A percentile compares a stretch with the other conserved stretches of the same genome.
Conservation (phyloP, 2,329 filamentous ascomycete genomes). For the Gyromitra esculenta region DNA sequence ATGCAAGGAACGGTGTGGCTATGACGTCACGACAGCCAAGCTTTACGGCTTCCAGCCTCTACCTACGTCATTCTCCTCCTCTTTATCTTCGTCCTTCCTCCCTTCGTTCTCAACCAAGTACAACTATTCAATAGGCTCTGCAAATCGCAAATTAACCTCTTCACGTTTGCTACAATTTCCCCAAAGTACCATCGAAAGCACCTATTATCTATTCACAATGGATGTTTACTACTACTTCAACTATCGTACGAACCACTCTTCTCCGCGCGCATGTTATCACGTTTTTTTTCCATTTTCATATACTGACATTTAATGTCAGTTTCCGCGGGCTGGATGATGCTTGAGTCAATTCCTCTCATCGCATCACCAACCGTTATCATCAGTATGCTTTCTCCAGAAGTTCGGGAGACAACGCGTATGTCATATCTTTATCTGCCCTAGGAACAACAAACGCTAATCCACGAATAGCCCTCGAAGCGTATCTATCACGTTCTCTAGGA, state of each 20-base stretch:
- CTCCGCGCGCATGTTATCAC: background rate
- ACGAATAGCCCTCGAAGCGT: constrained; percentile 70
- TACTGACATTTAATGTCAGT: constrained; percentile 62
- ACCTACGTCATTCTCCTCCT: constrained; percentile 42
- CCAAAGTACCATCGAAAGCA: background rate
- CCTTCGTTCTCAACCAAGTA: constrained; percentile 17
- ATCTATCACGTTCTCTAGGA: constrained; percentile 77
- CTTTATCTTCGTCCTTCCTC: constrained; percentile 33
- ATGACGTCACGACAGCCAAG: constrained; percentile 44
- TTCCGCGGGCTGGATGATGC: constrained; percentile 66
- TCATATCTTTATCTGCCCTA: constrained; percentile 16
- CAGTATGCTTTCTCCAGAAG: constrained; percentile 68
- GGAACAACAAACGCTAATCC: constrained; percentile 45
- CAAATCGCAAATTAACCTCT: background rate
- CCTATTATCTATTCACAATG: constrained; percentile 40
- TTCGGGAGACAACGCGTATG: constrained; percentile 67
- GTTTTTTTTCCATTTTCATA: background rate
- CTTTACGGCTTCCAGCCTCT: constrained; percentile 10
- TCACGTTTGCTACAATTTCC: background rate
- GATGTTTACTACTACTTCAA: constrained; percentile 56
- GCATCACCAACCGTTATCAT: constrained; percentile 70
- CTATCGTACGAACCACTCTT: constrained; percentile 44
- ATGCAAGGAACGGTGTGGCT: constrained; percentile 40
- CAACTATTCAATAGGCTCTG: constrained; percentile 1
- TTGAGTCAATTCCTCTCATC: constrained; percentile 68